A percentile compares a stretch with the other conserved stretches of the same genome.
phyloP scores from a whole-genome alignment of 192 early-diverging fungal genomes.

The Entrophospora sp. region DNA sequence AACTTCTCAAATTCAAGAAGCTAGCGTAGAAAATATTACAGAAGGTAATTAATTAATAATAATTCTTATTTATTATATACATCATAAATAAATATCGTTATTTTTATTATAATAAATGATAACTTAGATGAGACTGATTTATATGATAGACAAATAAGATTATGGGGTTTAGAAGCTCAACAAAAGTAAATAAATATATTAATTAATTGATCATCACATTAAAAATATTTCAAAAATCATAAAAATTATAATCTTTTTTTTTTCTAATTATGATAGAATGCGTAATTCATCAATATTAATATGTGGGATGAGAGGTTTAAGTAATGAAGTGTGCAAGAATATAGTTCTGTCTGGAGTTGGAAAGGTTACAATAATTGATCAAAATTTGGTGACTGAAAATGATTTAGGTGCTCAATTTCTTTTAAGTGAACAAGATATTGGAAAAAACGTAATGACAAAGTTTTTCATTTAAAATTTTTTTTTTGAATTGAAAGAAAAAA shows the following conservation, averaged over 20 bases:
- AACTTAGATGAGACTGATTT: conserved; percentile 89
- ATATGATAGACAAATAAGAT: conserved; percentile 94
- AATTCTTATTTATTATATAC: too few relatives aligned
- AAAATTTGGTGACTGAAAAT: conserved; percentile 37
- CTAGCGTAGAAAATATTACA: too few relatives aligned
- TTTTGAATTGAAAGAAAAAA: conserved; percentile 24
- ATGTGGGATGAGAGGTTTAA: conserved; percentile 59
- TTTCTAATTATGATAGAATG: conserved; percentile 52
- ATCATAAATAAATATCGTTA: too few relatives aligned
- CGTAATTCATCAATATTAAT: conserved; percentile 68
- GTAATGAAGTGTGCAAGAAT: conserved; percentile 88
- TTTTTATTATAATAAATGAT: too few relatives aligned
- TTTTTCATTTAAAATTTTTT: conserved; percentile 2
- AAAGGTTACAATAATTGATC: conserved; percentile 61
- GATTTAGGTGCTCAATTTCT: conserved; percentile 79
- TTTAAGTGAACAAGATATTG: conserved; percentile 50
- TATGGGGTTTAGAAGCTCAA: conserved; percentile 96
- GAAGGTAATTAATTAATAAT: too few relatives aligned
- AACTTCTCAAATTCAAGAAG: too few relatives aligned
- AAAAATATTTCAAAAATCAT: not conserved
- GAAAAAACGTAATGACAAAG: conserved; percentile 52
- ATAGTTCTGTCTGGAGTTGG: conserved; percentile 84
- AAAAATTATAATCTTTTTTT: too few relatives aligned
- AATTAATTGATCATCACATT: not conserved
- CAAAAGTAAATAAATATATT: conserved; percentile 42